Evolutionary conservation across 805 yeast species (phyloP).

Genomic region (Cyberlindnera amylophila): DNA sequence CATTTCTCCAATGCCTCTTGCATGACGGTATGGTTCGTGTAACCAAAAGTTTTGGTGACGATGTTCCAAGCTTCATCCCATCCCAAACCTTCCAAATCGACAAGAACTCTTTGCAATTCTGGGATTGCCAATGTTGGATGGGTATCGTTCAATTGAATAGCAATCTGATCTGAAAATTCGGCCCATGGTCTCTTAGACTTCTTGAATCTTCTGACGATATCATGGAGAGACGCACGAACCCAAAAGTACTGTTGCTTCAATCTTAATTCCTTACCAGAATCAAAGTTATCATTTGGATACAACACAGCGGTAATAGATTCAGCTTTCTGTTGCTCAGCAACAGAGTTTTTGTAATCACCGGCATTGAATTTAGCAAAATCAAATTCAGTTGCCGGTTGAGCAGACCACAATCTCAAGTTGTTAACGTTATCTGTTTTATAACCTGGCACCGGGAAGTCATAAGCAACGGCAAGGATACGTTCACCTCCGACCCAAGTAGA

Average conservation of each 20-base stretch:
- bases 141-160: conserved; percentile 91
- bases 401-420: conserved; percentile 86
- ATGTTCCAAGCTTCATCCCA: conserved; percentile 89
- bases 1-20: conserved; percentile 93
- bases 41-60: conserved; percentile 77
- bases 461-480: conserved; percentile 83
- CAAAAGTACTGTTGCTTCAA: conserved; percentile 95
- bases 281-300: conserved; percentile 92
- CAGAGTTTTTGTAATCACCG: conserved; percentile 87
- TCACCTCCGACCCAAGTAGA: conserved; percentile 88
- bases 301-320: conserved; percentile 89
- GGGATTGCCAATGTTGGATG: conserved; percentile 92
- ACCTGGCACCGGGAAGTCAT: conserved; percentile 92
- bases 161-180: conserved; percentile 80
- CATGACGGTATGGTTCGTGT: conserved; percentile 94
- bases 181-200: conserved; percentile 74
- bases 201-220: conserved; percentile 84
- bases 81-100: conserved; percentile 74
- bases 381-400: conserved; percentile 85
- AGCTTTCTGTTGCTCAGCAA: conserved; percentile 79
- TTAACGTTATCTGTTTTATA: conserved; percentile 78
- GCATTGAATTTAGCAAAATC: conserved; percentile 87
- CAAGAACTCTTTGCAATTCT: conserved; percentile 80
- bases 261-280: conserved; percentile 85
- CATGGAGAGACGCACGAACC: conserved; percentile 93